phyloP scores from a whole-genome alignment of 768 basidiomycete species.

The Mycena filopes region DNA sequence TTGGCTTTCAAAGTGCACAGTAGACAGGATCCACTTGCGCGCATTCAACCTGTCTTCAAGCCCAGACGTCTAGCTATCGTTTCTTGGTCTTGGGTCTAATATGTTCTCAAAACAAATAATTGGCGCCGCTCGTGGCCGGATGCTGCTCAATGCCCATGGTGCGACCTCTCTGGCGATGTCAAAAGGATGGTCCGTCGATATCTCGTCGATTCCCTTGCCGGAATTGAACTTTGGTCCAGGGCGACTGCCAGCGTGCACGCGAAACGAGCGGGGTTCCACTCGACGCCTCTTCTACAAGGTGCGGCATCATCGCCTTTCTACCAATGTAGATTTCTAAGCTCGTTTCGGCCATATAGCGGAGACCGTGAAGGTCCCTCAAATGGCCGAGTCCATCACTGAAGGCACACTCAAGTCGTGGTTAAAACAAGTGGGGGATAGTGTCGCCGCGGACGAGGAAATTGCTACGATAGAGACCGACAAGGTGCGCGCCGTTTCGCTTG shows the following conservation, averaged over 20 bases:
- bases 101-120: slow-evolving; percentile 83
- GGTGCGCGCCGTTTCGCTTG: slow-evolving; percentile 56
- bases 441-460: slow-evolving; percentile 93
- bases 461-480: slow-evolving; percentile 99
- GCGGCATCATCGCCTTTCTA: slow-evolving; percentile 33
- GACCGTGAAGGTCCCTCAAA: slow-evolving; percentile 94
- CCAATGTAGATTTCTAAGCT: not conserved
- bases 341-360: slow-evolving; percentile 61
- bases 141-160: slow-evolving; percentile 53
- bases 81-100: slow-evolving; percentile 1
- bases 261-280: slow-evolving; percentile 73
- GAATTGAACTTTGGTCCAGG: slow-evolving; percentile 46
- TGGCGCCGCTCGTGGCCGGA: slow-evolving; percentile 70
- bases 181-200: slow-evolving; percentile 57
- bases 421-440: slow-evolving; percentile 92
- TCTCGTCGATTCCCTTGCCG: slow-evolving; percentile 10
- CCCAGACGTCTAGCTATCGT: not conserved
- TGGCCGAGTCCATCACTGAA: slow-evolving; percentile 99
- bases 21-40: slow-evolving; percentile 8
- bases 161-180: slow-evolving; percentile 48
- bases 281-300: slow-evolving; percentile 78
- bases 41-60: not conserved
- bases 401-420: slow-evolving; percentile 95
- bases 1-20: not conserved
- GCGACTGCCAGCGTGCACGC: slow-evolving; percentile 56